Evolutionary conservation across 108 stramenopile species (phyloP), one percentile per base, ranked within the genome.

Genomic region (Cyclotella baltica): DNA sequence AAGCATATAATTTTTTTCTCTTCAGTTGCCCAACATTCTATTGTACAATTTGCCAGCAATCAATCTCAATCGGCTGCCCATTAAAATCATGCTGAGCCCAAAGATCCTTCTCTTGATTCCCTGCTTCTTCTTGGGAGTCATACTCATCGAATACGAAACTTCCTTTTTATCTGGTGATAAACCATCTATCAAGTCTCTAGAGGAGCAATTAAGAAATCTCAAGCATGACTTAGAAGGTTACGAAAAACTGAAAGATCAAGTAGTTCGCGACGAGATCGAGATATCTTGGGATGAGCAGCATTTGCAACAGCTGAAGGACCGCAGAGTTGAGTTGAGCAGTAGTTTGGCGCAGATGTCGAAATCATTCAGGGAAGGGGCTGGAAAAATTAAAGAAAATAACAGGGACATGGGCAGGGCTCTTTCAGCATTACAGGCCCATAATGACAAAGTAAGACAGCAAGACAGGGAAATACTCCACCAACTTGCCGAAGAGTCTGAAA

Each of bases 221-320:
- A 37, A 43, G 22, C 63, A 38, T 30, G 28, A 64, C 4, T 38
- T 64, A 22, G 3, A 20, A 23, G 63, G 25, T 6, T 64, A 27
- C 38, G 63, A 64, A 18, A 64, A 38, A n/a, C 11, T 64, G 22
- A 64, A 64, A 43, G 63, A 64, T 1, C 23, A 64, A 25, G 40
- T 46, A 9, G 13, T 64, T 25, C 23, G 40, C 2, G 63, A 64
- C 6, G 38, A 64, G 25, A 43, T 64, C 23, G 63, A 64, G 63
- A 23, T 40, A 15, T 8, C 20, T 9, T 64, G 63, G 63, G 63
- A 64, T 38, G 46, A 29, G 3, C 63, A 64, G 15, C 63, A 64
- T 22, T 23, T 64, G 22, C 3, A 1, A 22, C 40, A 64, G 22
- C 22, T 64, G 3, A 28, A 64, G 5, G 63, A 64, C 1, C 63